Evolutionary conservation across 1,139 yeast species (phyloP).

Genomic region (Suhomyces bribrorum): DNA sequence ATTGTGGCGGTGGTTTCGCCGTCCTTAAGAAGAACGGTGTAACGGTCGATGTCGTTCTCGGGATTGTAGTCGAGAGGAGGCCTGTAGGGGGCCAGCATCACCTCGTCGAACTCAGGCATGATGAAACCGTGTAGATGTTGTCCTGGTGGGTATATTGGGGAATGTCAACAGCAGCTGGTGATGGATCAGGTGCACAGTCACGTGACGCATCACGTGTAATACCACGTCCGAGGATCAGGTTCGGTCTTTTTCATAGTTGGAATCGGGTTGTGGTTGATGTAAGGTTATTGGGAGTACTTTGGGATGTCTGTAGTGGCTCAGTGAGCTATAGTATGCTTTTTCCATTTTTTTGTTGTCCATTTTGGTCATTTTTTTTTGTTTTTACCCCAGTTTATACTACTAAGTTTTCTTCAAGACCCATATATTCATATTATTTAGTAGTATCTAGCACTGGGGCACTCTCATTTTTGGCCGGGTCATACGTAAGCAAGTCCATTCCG

Average conservation of each 20-base stretch:
- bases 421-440: not conserved
- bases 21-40: conserved; percentile 78
- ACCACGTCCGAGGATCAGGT: too few species aligned
- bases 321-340: too few species aligned
- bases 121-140: conserved; percentile 15
- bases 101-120: conserved; percentile 44
- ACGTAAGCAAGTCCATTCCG: conserved; percentile 52
- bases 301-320: too few species aligned
- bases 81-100: conserved; percentile 35
- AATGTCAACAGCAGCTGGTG: conserved; percentile 19
- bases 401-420: too few species aligned
- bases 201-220: conserved; percentile 1
- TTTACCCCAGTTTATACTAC: too few species aligned
- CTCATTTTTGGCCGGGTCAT: not conserved
- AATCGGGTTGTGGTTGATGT: too few species aligned
- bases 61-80: conserved; percentile 38
- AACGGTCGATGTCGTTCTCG: conserved; percentile 35
- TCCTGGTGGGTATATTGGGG: conserved; percentile 26
- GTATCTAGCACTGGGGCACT: not conserved
- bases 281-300: too few species aligned
- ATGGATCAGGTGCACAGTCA: conserved; percentile 1
- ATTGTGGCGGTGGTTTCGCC: conserved; percentile 92
- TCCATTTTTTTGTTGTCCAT: too few species aligned
- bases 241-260: too few species aligned
- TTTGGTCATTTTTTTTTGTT: too few species aligned